These are phyloP conservation scores for Pleurotus citrinopileatus DNA, from an alignment of 768 basidiomycete genomes.

Conservation along the genomic window DNA sequence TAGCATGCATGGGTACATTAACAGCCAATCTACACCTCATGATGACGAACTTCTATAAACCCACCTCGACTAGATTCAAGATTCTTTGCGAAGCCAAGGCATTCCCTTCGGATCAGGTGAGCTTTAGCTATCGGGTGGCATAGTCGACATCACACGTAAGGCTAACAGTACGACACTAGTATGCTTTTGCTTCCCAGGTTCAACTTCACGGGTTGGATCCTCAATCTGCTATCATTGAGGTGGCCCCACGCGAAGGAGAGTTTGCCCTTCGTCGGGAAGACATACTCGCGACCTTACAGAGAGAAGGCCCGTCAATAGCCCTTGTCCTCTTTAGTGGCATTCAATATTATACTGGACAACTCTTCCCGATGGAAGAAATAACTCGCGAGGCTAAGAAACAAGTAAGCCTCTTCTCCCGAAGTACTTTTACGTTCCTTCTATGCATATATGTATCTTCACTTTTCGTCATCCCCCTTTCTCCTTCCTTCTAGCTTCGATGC, in stretches of 20 bases:
- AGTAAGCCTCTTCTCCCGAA: constrained; percentile 39
- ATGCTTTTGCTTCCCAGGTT: constrained; percentile 95
- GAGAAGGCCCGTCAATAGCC: constrained; percentile 76
- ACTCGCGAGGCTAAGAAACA: constrained; percentile 82
- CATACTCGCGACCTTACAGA: constrained; percentile 71
- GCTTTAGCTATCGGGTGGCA: constrained; percentile 22
- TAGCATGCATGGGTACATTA: constrained; percentile 93
- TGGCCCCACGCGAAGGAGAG: constrained; percentile 82
- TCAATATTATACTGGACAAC: constrained; percentile 97
- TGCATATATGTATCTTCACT: constrained; percentile 3
- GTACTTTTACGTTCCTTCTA: constrained; percentile 4
- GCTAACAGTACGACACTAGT: constrained; percentile 45
- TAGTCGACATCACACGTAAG: constrained; percentile 11
- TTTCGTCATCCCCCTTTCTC: no score
- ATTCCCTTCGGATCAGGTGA: constrained; percentile 95
- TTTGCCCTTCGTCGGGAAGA: constrained; percentile 85
- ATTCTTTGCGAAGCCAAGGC: constrained; percentile 93
- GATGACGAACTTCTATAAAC: constrained; percentile 93
- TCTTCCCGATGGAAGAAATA: constrained; percentile 84
- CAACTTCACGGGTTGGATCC: constrained; percentile 76
- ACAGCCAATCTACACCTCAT: constrained; percentile 95
- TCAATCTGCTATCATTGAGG: constrained; percentile 67
- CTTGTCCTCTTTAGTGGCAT: constrained; percentile 92
- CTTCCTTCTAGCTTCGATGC: not conserved
- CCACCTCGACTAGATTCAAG: constrained; percentile 81